Conservation (phyloP, 2,329 filamentous ascomycete species). For the Aureobasidium sp. region DNA sequence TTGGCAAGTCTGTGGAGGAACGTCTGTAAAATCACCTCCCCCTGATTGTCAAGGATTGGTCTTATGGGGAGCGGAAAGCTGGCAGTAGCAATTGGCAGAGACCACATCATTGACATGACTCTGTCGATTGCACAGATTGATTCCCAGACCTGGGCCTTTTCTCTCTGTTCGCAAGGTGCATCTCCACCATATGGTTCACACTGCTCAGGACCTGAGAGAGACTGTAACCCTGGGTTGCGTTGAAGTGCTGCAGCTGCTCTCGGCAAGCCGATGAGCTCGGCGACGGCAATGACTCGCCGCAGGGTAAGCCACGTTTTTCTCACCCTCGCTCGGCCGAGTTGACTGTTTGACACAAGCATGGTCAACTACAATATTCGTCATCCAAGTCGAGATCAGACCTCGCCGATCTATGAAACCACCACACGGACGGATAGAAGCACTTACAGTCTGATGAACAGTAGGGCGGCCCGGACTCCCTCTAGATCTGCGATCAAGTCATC, state of each 20-base stretch:
- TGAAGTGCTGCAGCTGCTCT: constrained; percentile 13
- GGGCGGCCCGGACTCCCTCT: constrained; percentile 24
- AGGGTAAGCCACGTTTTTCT: constrained; percentile 29
- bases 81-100: constrained; percentile 27
- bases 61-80: constrained; percentile 17
- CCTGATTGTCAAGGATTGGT: constrained; percentile 15
- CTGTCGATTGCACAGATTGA: constrained; percentile 26
- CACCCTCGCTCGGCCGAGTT: constrained; percentile 27
- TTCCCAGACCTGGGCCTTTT: constrained; percentile 26
- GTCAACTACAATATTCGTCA: neutral
- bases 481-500: constrained; percentile 25
- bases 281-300: constrained; percentile 30
- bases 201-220: neutral
- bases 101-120: constrained; percentile 26
- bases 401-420: too few relatives aligned
- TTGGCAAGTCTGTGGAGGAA: constrained; percentile 21
- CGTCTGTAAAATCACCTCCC: constrained; percentile 17
- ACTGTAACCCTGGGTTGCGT: neutral
- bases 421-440: constrained; percentile 6
- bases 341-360: constrained; percentile 15
- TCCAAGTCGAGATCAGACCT: neutral
- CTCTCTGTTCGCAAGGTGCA: constrained; percentile 1
- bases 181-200: neutral
- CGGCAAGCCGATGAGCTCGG: constrained; percentile 31
- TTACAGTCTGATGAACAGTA: constrained; percentile 30